phyloP scores from a whole-genome alignment of 495 filamentous ascomycete species.

The Rhizodiscina lignyota region DNA sequence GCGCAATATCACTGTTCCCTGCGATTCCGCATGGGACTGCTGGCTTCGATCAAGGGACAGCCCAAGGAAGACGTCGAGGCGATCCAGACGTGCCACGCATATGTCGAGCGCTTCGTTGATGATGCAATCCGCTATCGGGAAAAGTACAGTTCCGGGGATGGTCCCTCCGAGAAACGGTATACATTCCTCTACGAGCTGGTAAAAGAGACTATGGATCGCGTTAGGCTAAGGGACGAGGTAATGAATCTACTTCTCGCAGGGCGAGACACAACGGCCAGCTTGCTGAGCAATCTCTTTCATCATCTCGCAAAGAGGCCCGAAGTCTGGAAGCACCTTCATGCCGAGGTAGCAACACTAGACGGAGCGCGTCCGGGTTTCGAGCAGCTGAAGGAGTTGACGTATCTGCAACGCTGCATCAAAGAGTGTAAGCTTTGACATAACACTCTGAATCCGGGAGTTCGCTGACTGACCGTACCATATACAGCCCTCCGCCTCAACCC shows the following conservation, averaged over 20 bases:
- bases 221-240: constrained; percentile 17
- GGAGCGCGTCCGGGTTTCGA: constrained; percentile 15
- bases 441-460: not conserved
- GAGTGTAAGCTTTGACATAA: constrained; percentile 17
- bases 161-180: no score
- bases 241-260: constrained; percentile 22
- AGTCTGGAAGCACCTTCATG: constrained; percentile 14
- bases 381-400: constrained; percentile 17
- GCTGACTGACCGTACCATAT: not conserved
- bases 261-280: constrained; percentile 26
- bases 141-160: constrained; percentile 3
- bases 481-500: constrained; percentile 17
- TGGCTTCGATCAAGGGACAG: constrained; percentile 2
- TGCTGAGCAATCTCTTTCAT: constrained; percentile 19
- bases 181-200: constrained; percentile 23
- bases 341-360: constrained; percentile 12
- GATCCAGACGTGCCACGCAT: constrained; percentile 29
- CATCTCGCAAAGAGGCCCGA: constrained; percentile 13
- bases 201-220: constrained; percentile 18
- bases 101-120: constrained; percentile 28
- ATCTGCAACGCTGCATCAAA: constrained; percentile 17
- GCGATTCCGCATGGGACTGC: no score
- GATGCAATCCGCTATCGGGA: constrained; percentile 13
- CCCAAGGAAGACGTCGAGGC: constrained; percentile 19
- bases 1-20: no score